phyloP scores from a whole-genome alignment of 2,329 filamentous ascomycete genomes.

The Lomentospora prolificans region DNA sequence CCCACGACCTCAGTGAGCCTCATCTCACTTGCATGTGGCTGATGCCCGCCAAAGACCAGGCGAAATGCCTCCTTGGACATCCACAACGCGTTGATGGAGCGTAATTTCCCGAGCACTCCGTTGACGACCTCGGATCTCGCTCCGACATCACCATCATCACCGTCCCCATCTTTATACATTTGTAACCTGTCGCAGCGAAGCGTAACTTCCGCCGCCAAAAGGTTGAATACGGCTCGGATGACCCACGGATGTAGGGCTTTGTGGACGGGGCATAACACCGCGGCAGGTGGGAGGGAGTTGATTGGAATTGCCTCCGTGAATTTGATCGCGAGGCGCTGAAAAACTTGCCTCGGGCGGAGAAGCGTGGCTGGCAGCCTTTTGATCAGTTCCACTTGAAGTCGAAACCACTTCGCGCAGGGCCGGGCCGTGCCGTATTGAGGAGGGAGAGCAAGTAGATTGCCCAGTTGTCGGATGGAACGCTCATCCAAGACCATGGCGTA shows the following conservation, averaged over 20 bases:
- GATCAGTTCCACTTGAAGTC: conserved; percentile 20
- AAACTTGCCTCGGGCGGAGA: conserved; percentile 18
- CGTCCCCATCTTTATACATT: conserved; percentile 7
- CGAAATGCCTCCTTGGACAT: conserved; percentile 25
- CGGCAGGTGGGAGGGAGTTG: conserved; percentile 17
- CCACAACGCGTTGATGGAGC: conserved; percentile 28
- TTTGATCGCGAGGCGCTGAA: conserved; percentile 23
- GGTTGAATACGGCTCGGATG: conserved; percentile 32
- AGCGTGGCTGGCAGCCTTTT: conserved; percentile 16
- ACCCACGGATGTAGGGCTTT: conserved; percentile 29
- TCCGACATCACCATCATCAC: background rate
- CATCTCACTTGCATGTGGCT: conserved; percentile 13
- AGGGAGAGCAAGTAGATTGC: conserved; percentile 26
- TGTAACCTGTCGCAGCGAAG: conserved; percentile 20
- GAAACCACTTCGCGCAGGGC: conserved; percentile 26
- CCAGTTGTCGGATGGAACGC: conserved; percentile 22
- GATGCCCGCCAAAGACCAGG: conserved; percentile 23
- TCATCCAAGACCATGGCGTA: conserved; percentile 14
- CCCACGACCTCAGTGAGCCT: conserved; percentile 17
- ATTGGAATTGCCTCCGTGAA: conserved; percentile 16
- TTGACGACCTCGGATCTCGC: conserved; percentile 18
- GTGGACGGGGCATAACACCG: conserved; percentile 32
- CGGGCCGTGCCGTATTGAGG: conserved; percentile 18
- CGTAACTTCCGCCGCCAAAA: conserved; percentile 32
- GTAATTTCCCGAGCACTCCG: conserved; percentile 18